These are phyloP conservation scores for Barbarea vulgaris DNA, from an alignment of 345 rosid genomes.

Conservation along the genomic window DNA sequence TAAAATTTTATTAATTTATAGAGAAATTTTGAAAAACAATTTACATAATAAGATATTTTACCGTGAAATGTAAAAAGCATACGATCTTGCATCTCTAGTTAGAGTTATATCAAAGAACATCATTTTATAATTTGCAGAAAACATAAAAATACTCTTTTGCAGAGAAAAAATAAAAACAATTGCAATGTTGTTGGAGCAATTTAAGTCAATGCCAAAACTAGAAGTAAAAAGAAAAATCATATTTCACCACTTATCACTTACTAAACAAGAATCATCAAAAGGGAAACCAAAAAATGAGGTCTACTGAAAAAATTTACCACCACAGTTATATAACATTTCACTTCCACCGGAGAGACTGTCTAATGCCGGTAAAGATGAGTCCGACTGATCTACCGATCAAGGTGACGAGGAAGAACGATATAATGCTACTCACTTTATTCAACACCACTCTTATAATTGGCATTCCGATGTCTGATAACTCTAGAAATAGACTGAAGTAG, in stretches of 20 bases:
- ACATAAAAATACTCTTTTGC: neutral
- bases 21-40: too few relatives aligned
- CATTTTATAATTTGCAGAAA: neutral
- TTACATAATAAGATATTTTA: too few relatives aligned
- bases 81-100: too few relatives aligned
- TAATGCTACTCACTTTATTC: constrained; percentile 68
- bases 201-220: constrained; percentile 12
- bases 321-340: constrained; percentile 40
- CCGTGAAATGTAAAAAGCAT: too few relatives aligned
- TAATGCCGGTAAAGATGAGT: constrained; percentile 85
- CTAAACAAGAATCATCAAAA: constrained; percentile 32
- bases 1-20: too few relatives aligned
- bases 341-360: constrained; percentile 93
- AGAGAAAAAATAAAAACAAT: neutral
- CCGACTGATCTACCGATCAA: constrained; percentile 90
- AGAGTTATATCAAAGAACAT: too few relatives aligned
- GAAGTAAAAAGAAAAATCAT: neutral
- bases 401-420: constrained; percentile 83
- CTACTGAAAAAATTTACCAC: constrained; percentile 8
- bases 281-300: constrained; percentile 22
- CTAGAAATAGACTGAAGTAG: constrained; percentile 82
- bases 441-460: constrained; percentile 71
- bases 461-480: constrained; percentile 77
- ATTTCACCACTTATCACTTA: constrained; percentile 18
- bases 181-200: constrained; percentile 16